Evolutionary conservation across 2,329 filamentous ascomycete genomes (phyloP).

Genomic region (Colletotrichum somersetense): DNA sequence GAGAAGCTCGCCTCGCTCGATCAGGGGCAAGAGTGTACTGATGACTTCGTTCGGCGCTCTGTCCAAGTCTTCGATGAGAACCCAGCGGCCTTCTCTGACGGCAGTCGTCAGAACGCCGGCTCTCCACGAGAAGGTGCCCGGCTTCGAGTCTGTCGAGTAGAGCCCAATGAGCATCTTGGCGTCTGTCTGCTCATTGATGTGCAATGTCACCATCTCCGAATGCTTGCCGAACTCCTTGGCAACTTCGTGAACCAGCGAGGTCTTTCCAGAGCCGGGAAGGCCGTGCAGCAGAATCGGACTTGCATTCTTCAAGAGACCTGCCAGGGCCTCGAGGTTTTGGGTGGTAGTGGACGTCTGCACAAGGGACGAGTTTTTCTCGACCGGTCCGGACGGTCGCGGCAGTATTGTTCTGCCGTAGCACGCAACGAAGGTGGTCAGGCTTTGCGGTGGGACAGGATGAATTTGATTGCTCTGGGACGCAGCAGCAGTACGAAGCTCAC

Average conservation of each 20-base stretch:
- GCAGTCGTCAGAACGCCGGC: slow-evolving; percentile 94
- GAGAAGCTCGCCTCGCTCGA: slow-evolving; percentile 90
- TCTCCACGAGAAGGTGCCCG: slow-evolving; percentile 92
- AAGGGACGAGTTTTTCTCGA: slow-evolving; percentile 59
- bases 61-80: slow-evolving; percentile 96
- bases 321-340: slow-evolving; percentile 78
- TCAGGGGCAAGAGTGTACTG: slow-evolving; percentile 90
- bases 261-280: slow-evolving; percentile 90
- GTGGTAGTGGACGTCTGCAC: slow-evolving; percentile 80
- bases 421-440: slow-evolving; percentile 71
- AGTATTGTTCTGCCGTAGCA: slow-evolving; percentile 77
- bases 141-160: slow-evolving; percentile 89
- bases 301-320: slow-evolving; percentile 72
- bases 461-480: slow-evolving; percentile 40
- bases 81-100: slow-evolving; percentile 94
- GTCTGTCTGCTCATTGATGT: slow-evolving; percentile 98
- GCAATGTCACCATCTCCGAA: slow-evolving; percentile 88
- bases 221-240: slow-evolving; percentile 84
- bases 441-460: slow-evolving; percentile 50
- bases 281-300: slow-evolving; percentile 86
- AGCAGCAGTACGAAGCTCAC: slow-evolving; percentile 51
- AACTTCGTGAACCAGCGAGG: slow-evolving; percentile 84
- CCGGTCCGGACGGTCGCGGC: slow-evolving; percentile 68
- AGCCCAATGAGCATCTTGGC: slow-evolving; percentile 95
- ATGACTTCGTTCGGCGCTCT: slow-evolving; percentile 95